Evolutionary conservation across 305 asterid genomes (phyloP), one percentile per base, ranked within the genome.

Genomic region (Salvia sclarea): DNA sequence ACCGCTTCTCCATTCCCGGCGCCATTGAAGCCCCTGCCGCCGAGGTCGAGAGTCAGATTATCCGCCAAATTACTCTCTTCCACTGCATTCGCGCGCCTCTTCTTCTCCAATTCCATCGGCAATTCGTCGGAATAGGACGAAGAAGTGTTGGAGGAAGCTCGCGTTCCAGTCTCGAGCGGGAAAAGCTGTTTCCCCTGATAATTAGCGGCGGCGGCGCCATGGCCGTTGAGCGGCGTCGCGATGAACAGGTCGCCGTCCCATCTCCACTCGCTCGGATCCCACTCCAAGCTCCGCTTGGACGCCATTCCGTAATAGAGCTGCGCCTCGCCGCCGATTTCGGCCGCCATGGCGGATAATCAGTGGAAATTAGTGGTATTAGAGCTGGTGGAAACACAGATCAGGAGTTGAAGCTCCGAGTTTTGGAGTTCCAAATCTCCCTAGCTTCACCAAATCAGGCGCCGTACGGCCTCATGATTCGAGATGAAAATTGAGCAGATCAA

Each of bases 161-260:
- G 71, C 13, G 80, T 41, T 55, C 79, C 82, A 28, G 79, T 69
- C 68, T 85, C 76, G 9, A 83, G 71, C 0, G 93, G 94, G 37
- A 84, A 88, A n/a, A 80, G 68, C 52, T 80, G 91, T 31, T 74
- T 80, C 78, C 86, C 58, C 37, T 72, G 83, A 59, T 55, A 68
- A 75, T 64, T 64, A 20, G 79, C 67, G 47, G 83, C 63, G 43
- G 41, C 57, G 44, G n/a, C n/a, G n/a, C n/a, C n/a, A n/a, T n/a
- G n/a, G n/a, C 76, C 78, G 38, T 75, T 75, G 71, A 78, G 76
- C 54, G 87, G 90, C 4, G 87, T 84, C 18, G 95, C 95, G 22
- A 84, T 59, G 73, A 90, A 87, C 44, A 90, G 91, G 73, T 88
- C 86, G 8, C 93, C 90, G 31, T 90, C 90, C 97, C 95, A 90